These are phyloP conservation scores for Amoeboradix gromovi DNA, from an alignment of 371 early-diverging fungal genomes.

Conservation along the genomic window DNA sequence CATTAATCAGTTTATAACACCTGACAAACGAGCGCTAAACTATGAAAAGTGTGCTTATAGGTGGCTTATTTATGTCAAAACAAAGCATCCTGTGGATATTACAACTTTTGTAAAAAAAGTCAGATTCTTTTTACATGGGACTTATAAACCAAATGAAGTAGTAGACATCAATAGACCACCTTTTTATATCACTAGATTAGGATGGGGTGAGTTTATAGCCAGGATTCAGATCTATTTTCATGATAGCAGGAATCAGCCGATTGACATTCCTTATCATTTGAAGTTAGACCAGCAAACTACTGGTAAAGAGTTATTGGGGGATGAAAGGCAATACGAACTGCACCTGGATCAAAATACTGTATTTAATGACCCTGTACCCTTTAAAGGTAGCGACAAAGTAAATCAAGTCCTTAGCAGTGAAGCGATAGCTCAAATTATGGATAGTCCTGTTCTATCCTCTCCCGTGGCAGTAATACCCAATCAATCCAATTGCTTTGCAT, in stretches of 20 bases:
- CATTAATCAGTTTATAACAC: slow-evolving; percentile 36
- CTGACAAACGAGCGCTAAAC: slow-evolving; percentile 28
- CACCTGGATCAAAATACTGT: slow-evolving; percentile 50
- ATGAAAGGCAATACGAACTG: slow-evolving; percentile 41
- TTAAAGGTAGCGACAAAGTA: neutral
- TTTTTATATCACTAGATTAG: slow-evolving; percentile 46
- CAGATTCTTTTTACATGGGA: slow-evolving; percentile 58
- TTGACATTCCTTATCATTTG: slow-evolving; percentile 50
- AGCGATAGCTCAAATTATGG: no score
- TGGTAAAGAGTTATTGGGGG: slow-evolving; percentile 35
- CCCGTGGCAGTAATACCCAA: no score
- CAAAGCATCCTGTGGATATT: slow-evolving; percentile 24
- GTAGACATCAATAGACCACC: slow-evolving; percentile 46
- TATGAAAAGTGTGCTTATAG: slow-evolving; percentile 35
- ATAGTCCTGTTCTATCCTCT: no score
- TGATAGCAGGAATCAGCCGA: slow-evolving; percentile 45
- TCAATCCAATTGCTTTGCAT: no score
- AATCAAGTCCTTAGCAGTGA: no score
- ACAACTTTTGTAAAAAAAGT: slow-evolving; percentile 39
- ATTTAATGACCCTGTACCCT: slow-evolving; percentile 10
- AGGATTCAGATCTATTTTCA: slow-evolving; percentile 46
- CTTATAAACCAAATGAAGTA: slow-evolving; percentile 55
- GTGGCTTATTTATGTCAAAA: slow-evolving; percentile 62
- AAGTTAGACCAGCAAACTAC: slow-evolving; percentile 38
- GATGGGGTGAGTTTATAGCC: slow-evolving; percentile 81